Evolutionary conservation across 2,329 filamentous ascomycete species (phyloP).

Genomic region (Ascocoryne sarcoides): DNA sequence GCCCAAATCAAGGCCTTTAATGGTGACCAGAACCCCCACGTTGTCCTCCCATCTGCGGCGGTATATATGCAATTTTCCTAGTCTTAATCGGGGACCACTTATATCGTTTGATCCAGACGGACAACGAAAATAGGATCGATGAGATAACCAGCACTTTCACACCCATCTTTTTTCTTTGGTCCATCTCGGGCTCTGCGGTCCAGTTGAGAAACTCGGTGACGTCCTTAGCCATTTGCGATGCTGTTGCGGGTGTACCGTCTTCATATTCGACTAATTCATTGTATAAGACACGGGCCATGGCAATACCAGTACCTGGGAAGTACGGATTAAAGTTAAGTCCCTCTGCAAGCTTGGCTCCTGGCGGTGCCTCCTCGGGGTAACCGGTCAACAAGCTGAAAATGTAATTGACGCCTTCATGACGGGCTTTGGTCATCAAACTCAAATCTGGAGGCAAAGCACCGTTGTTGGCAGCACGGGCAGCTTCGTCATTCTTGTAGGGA

Average conservation of each 20-base stretch:
- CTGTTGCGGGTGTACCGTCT: slow-evolving; percentile 85
- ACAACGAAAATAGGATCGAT: slow-evolving; percentile 71
- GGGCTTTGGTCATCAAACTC: slow-evolving; percentile 92
- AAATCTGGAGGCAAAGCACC: slow-evolving; percentile 96
- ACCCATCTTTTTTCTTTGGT: slow-evolving; percentile 99
- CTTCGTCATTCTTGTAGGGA: slow-evolving; percentile 99
- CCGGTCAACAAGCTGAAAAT: slow-evolving; percentile 95
- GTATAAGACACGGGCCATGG: slow-evolving; percentile 97
- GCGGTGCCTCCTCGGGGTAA: slow-evolving; percentile 92
- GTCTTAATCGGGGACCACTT: slow-evolving; percentile 98
- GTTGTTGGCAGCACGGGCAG: slow-evolving; percentile 94
- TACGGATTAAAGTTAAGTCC: slow-evolving; percentile 99
- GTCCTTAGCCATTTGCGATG: slow-evolving; percentile 99
- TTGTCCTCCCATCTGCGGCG: slow-evolving; percentile 40
- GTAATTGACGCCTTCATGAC: slow-evolving; percentile 97
- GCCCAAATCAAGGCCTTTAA: too few relatives aligned
- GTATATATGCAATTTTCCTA: slow-evolving; percentile 83
- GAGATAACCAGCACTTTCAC: slow-evolving; percentile 86
- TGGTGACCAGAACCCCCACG: not conserved
- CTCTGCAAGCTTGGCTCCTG: slow-evolving; percentile 73
- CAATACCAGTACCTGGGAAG: slow-evolving; percentile 98
- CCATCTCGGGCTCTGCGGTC: slow-evolving; percentile 98
- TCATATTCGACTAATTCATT: slow-evolving; percentile 98
- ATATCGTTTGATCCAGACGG: slow-evolving; percentile 98
- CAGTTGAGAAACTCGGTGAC: slow-evolving; percentile 99